Evolutionary conservation across 2,329 filamentous ascomycete genomes (phyloP).

Genomic region (Epichloe baconii): DNA sequence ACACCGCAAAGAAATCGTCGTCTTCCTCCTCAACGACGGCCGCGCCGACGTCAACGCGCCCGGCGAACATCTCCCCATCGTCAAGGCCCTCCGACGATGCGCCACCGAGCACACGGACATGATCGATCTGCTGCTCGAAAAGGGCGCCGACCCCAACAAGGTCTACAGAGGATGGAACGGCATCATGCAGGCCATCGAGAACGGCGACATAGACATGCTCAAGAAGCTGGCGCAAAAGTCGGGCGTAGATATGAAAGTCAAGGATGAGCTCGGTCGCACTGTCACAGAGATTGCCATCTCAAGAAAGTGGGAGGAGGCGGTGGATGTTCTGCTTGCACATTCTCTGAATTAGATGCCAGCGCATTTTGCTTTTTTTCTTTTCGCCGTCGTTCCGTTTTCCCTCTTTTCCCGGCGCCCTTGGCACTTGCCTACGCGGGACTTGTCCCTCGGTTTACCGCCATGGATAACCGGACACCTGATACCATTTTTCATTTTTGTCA

Average conservation of each 20-base stretch:
- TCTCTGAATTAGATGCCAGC: neutral
- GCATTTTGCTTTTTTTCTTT: neutral
- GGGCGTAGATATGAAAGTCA: constrained; percentile 36
- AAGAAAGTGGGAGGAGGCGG: constrained; percentile 45
- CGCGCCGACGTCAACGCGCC: constrained; percentile 53
- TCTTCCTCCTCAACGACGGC: constrained; percentile 46
- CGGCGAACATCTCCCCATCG: constrained; percentile 57
- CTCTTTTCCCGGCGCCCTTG: too few species aligned
- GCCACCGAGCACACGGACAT: constrained; percentile 43
- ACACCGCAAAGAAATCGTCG: constrained; percentile 45
- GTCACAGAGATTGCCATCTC: constrained; percentile 45
- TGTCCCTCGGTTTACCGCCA: too few species aligned
- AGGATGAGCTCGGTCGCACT: constrained; percentile 39
- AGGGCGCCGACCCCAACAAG: constrained; percentile 55
- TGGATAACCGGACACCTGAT: neutral
- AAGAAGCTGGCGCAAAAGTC: constrained; percentile 35
- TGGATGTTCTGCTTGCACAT: constrained; percentile 32
- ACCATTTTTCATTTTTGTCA: neutral
- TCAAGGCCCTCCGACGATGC: constrained; percentile 52
- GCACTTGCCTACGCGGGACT: too few species aligned
- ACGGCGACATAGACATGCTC: constrained; percentile 43
- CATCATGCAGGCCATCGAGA: constrained; percentile 52
- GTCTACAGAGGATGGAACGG: constrained; percentile 54
- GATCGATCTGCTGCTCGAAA: constrained; percentile 47
- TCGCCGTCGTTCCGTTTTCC: neutral